Base-by-base conservation (phyloP, 345 rosid species). In the Raphanus sativus region DNA sequence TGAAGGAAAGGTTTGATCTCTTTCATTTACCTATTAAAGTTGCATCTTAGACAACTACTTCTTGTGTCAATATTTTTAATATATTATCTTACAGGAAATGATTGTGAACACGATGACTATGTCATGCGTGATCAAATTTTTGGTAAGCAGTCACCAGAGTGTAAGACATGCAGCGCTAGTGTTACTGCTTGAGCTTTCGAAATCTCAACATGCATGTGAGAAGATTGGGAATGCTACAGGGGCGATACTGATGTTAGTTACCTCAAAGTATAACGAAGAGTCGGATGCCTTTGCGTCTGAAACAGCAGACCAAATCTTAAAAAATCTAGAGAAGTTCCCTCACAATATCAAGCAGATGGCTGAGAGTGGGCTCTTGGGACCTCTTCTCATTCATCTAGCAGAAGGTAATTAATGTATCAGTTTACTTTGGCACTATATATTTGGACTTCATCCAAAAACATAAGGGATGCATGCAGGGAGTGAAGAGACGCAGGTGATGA, bases 311-410 rank as follows among this genome's bases (percentile, higher is more conserved):
- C 83, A 85, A 81, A 90, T 85, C 77, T 81, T 94, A 42, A 80
- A 4, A 86, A 87, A 90, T 79, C 86, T 94, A 6, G 94, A 87
- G 87, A 77, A 74, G 29, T 61, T 33, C 60, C 91, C 87, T 3
- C 55, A 62, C 32, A 91, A 94, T 80, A 83, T 94, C 62, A 94
- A 87, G 87, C 79, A 62, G 66, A 94, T 94, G 98, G 98, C 97
- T 5, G 98, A 94, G 82, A 87, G 85, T 80, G 98, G 97, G 29
- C 77, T 86, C 11, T 58, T 91, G 80, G 93, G 89, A 70, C 98
- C 98, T 45, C 96, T 94, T 79, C 75, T 91, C 72, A 74, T 58
- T 58, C 93, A 89, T 84, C 92, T 94, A 21, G 73, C 65, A 42
- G 83, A 85, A 90, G 97, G 98, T 94, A 36, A 42, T n/a, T n/a